These are phyloP conservation scores for Eucalyptus curtisii DNA, from an alignment of 345 rosid genomes.

Conservation along the genomic window DNA sequence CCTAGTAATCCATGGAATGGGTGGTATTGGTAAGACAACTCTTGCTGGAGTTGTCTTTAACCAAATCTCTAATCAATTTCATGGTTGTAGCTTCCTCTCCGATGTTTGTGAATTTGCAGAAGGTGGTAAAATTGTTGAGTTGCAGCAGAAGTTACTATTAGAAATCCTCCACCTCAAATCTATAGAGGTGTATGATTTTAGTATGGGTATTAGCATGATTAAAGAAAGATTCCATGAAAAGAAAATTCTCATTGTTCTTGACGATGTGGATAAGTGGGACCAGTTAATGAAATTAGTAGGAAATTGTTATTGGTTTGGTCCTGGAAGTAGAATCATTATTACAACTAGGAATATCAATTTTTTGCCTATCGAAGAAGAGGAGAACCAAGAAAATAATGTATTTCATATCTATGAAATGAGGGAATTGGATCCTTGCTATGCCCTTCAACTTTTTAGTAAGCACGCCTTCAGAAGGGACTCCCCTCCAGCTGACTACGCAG, in stretches of 20 bases:
- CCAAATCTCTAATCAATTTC: background rate
- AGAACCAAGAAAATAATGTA: no score
- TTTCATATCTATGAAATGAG: background rate
- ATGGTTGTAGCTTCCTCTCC: constrained; percentile 4
- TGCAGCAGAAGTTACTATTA: background rate
- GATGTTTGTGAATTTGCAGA: background rate
- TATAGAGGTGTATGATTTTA: background rate
- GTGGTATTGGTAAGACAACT: background rate
- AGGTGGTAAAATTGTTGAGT: background rate
- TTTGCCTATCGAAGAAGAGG: background rate
- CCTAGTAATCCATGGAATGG: constrained; percentile 7
- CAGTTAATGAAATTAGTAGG: background rate
- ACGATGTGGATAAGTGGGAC: background rate
- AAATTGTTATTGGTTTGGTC: background rate
- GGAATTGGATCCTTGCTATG: background rate
- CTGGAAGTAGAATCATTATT: background rate
- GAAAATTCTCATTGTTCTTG: background rate
- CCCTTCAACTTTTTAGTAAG: background rate
- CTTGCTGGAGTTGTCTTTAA: background rate
- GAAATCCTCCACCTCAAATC: background rate
- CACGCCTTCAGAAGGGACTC: background rate
- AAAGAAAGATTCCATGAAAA: background rate
- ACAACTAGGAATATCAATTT: background rate
- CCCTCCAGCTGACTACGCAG: rapidly evolving
- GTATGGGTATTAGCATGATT: background rate